Evolutionary conservation across 2,329 filamentous ascomycete genomes (phyloP).

Genomic region (Diaporthe caulivora): DNA sequence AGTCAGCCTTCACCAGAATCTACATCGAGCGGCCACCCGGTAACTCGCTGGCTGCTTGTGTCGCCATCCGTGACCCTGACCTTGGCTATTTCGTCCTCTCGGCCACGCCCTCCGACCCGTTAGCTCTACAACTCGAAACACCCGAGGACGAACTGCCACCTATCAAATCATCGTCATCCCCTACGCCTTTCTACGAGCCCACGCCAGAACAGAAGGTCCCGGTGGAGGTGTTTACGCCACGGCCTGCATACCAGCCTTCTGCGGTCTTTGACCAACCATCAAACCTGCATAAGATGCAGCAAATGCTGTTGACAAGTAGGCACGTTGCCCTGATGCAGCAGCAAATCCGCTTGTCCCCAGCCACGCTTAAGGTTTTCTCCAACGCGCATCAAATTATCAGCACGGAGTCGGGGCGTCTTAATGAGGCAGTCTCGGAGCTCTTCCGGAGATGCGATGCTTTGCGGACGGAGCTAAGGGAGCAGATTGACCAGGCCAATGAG

Average conservation of each 20-base stretch:
- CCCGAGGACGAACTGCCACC: conserved; percentile 62
- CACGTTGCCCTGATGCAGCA: conserved; percentile 74
- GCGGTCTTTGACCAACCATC: conserved; percentile 64
- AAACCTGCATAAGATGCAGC: conserved; percentile 56
- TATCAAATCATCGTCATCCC: conserved; percentile 42
- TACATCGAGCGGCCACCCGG: conserved; percentile 66
- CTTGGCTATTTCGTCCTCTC: conserved; percentile 74
- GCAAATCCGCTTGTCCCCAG: conserved; percentile 76
- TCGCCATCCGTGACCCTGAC: conserved; percentile 70
- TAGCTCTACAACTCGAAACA: conserved; percentile 70
- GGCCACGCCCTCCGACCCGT: conserved; percentile 68
- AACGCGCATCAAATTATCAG: conserved; percentile 79
- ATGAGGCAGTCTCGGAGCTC: conserved; percentile 77
- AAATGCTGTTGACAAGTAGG: conserved; percentile 68
- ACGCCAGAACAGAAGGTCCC: conserved; percentile 49
- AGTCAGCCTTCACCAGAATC: conserved; percentile 67
- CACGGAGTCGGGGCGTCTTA: conserved; percentile 76
- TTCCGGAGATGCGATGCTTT: conserved; percentile 79
- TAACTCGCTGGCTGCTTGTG: conserved; percentile 65
- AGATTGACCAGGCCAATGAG: conserved; percentile 75
- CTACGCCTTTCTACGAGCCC: conserved; percentile 57
- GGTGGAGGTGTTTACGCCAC: conserved; percentile 69
- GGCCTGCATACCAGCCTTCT: conserved; percentile 75
- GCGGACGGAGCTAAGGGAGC: conserved; percentile 75
- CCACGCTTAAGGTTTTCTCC: conserved; percentile 78